phyloP scores from a whole-genome alignment of 352 stramenopile genomes.

The Stramenopiles sp. region DNA sequence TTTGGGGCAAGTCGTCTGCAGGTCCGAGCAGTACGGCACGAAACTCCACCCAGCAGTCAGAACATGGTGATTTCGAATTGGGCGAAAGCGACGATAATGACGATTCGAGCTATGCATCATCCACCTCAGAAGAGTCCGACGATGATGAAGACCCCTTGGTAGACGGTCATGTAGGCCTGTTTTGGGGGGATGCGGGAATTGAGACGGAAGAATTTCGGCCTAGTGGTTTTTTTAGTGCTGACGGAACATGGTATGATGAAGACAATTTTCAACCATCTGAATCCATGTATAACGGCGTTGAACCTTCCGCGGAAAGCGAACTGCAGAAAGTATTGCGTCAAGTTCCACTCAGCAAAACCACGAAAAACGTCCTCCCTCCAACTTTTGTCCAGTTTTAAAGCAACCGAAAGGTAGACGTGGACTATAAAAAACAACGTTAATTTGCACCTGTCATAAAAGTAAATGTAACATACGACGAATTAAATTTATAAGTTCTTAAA shows the following conservation, averaged over 20 bases:
- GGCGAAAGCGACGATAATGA: background rate
- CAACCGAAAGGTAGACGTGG: too few species aligned
- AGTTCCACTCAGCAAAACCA: background rate
- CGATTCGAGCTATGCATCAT: too few species aligned
- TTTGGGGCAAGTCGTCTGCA: too few species aligned
- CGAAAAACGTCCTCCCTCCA: background rate
- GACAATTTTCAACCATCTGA: too few species aligned
- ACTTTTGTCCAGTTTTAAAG: conserved; percentile 2
- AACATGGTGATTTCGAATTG: background rate
- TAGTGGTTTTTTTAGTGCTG: background rate
- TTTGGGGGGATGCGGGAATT: background rate
- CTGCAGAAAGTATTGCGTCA: background rate
- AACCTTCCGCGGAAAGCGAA: background rate
- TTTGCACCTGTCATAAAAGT: too few species aligned
- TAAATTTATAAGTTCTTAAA: too few species aligned
- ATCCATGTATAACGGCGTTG: background rate
- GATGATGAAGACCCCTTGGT: background rate
- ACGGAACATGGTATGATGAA: background rate
- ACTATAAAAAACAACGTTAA: too few species aligned
- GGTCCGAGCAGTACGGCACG: too few species aligned
- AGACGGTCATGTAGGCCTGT: background rate
- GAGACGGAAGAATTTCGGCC: background rate
- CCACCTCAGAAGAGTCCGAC: background rate
- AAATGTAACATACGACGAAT: too few species aligned
- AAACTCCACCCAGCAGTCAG: too few species aligned